Evolutionary conservation across 345 rosid species (phyloP).

Genomic region (thale cress (Arabidopsis thaliana)): DNA sequence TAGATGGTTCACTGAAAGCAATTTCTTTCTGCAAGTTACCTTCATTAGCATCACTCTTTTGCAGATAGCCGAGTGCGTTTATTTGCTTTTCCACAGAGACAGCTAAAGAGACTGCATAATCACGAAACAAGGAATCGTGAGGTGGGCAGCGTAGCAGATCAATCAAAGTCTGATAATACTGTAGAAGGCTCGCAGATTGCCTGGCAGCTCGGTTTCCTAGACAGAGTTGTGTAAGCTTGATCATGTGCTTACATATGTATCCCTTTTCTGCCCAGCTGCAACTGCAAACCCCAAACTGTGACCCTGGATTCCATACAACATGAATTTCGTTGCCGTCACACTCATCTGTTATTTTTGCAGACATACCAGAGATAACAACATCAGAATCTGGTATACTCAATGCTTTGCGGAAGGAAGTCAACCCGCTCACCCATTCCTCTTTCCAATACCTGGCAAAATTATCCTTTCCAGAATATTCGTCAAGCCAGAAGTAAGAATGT

Average conservation of each 20-base stretch:
- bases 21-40: constrained; percentile 40
- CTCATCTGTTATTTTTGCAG: constrained; percentile 65
- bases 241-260: constrained; percentile 78
- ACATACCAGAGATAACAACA: constrained; percentile 59
- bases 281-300: constrained; percentile 76
- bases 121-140: constrained; percentile 75
- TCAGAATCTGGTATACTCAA: constrained; percentile 70
- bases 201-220: constrained; percentile 42
- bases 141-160: constrained; percentile 66
- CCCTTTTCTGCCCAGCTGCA: constrained; percentile 88
- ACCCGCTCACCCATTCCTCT: constrained; percentile 91
- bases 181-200: constrained; percentile 63
- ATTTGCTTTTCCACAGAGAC: constrained; percentile 65
- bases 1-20: constrained; percentile 1
- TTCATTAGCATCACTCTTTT: constrained; percentile 37
- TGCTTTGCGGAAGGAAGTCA: constrained; percentile 85
- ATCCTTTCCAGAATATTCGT: constrained; percentile 83
- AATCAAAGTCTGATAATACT: constrained; percentile 67
- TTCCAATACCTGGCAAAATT: constrained; percentile 77
- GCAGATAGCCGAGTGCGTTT: constrained; percentile 46
- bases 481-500: constrained; percentile 96
- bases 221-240: constrained; percentile 60
- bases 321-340: constrained; percentile 56
- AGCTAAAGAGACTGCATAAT: constrained; percentile 75
- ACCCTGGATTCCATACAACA: constrained; percentile 81